Base-by-base conservation (phyloP, 2,329 filamentous ascomycete species). In the Chlorencoelia australis region DNA sequence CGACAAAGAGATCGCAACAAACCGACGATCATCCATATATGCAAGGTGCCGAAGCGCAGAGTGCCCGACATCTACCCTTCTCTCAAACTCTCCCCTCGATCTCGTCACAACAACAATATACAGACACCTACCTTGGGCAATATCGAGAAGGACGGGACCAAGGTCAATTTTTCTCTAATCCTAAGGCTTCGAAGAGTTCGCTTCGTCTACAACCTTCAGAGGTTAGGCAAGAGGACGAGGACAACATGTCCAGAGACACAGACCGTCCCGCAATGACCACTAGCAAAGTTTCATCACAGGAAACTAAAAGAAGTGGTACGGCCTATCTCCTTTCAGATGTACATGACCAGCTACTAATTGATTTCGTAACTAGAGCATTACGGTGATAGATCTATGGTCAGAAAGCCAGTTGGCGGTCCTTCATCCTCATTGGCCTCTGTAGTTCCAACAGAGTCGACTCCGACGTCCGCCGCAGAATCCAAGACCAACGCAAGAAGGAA, bases 101-200 rank as follows among this genome's bases (percentile, higher is more conserved):
- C 8, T 39, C 47, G 11, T 35, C 45, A 21, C 16, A 44, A 27
- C 42, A 49, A 28, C 30, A 38, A 18, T 41, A 16, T 20, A 16
- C 34, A 17, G 20, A 29, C 24, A n/a, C n/a, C 37, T 10, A 41
- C 21, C n/a, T 40, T 22, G 37, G 42, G 28, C 33, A 43, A 17
- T 41, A 50, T n/a, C 40, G 32, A 31, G 47, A 54, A 39, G 43
- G 46, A 25, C 42, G 51, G 11, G 28, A 46, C 18, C 46, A 46
- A 24, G 46, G 44, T 21, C 51, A 53, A 54, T 66, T 68, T 43
- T 69, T 69, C 45, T 58, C 61, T 28, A 68, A 68, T 44, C 60
- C 66, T 40, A 59, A 62, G 38, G 63, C 63, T 8, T 59, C 61
- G 5, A 68, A 65, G 41, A 66, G 65, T 18, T 63, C 64, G 5